Evolutionary conservation across 2,329 filamentous ascomycete species (phyloP).

Genomic region (Aureobasidium sp.): DNA sequence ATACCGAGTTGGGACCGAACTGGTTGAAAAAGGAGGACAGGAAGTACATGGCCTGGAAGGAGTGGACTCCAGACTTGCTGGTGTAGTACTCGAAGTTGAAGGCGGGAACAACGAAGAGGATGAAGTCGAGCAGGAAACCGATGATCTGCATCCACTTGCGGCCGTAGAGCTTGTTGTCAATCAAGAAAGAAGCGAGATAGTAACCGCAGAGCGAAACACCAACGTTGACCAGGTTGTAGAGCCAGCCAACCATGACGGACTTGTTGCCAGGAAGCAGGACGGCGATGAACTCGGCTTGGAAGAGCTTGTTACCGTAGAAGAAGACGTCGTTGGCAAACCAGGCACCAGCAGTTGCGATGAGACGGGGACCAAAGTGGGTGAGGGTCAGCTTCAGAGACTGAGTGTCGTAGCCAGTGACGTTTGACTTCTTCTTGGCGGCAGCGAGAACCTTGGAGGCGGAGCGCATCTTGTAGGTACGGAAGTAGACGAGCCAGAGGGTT

Average conservation of each 20-base stretch:
- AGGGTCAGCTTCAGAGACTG: constrained; percentile 72
- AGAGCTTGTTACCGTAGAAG: constrained; percentile 99
- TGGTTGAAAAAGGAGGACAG: constrained; percentile 98
- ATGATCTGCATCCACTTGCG: constrained; percentile 95
- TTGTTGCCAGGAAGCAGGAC: constrained; percentile 64
- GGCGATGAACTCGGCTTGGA: constrained; percentile 83
- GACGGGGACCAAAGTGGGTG: constrained; percentile 74
- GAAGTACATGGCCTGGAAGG: constrained; percentile 99
- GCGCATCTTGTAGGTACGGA: constrained; percentile 91
- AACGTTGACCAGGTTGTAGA: constrained; percentile 89
- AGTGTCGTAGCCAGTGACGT: constrained; percentile 90
- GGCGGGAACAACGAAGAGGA: constrained; percentile 86
- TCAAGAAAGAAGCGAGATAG: constrained; percentile 80
- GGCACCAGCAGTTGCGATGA: constrained; percentile 76
- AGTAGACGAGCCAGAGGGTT: constrained; percentile 92
- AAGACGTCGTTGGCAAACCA: constrained; percentile 99
- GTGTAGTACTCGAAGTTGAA: constrained; percentile 86
- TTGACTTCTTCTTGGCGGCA: constrained; percentile 73
- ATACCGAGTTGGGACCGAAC: constrained; percentile 92
- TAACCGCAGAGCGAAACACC: constrained; percentile 80
- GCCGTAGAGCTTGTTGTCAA: constrained; percentile 94
- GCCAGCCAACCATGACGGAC: constrained; percentile 79
- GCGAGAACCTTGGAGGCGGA: constrained; percentile 76
- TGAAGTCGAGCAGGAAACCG: constrained; percentile 86
- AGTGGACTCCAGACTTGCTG: constrained; percentile 60